These are phyloP conservation scores for Rubus idaeus DNA, from an alignment of 306 rosid genomes.

Conservation along the genomic window DNA sequence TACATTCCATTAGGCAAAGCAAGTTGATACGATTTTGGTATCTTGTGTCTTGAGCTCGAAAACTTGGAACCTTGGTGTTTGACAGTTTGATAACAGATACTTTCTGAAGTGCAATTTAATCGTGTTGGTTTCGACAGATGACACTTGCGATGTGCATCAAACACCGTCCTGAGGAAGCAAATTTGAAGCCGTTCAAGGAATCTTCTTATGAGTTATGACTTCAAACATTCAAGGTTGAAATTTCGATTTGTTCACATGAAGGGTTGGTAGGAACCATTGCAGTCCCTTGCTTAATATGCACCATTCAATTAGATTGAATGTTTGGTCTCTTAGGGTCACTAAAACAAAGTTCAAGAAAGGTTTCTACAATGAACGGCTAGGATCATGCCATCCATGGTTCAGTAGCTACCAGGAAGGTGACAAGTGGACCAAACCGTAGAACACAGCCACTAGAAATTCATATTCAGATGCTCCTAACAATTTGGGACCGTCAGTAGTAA, in stretches of 20 bases:
- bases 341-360: constrained; percentile 3
- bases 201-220: constrained; percentile 11
- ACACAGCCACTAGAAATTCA: constrained; percentile 32
- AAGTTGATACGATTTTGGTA: neutral
- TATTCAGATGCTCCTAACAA: constrained; percentile 32
- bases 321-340: neutral
- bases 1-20: neutral
- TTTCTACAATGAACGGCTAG: neutral
- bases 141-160: constrained; percentile 1
- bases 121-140: neutral
- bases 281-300: neutral
- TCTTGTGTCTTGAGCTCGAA: neutral
- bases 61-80: neutral
- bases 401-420: constrained; percentile 12
- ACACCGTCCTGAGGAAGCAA: constrained; percentile 16
- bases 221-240: neutral
- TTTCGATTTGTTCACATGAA: constrained; percentile 2
- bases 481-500: constrained; percentile 24
- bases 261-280: neutral
- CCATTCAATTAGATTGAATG: constrained; percentile 1
- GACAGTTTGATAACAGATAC: neutral
- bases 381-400: constrained; percentile 9
- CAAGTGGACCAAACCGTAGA: constrained; percentile 27
- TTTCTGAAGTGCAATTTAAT: neutral
- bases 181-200: neutral